A percentile compares a stretch with the other conserved stretches of the same genome.
Evolutionary conservation across 495 filamentous ascomycete genomes (phyloP).

Genomic region (Talaromyces stipitatus): DNA sequence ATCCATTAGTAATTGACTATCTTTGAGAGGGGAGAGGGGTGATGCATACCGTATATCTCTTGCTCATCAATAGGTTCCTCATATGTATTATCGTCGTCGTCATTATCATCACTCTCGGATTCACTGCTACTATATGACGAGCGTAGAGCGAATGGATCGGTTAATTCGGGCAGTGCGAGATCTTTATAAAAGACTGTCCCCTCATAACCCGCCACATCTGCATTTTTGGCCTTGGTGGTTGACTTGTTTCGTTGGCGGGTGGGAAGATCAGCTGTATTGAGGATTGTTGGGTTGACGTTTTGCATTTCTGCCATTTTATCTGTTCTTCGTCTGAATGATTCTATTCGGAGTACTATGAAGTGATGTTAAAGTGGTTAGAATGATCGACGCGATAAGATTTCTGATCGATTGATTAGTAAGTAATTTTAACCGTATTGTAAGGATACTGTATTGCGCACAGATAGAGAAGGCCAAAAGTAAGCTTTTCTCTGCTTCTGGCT

Average conservation of each 20-base stretch:
- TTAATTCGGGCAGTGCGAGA: conserved; percentile 38
- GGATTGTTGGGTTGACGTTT: conserved; percentile 91
- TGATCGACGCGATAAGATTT: conserved; percentile 2
- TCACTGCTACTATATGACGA: conserved; percentile 11
- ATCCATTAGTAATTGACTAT: conserved; percentile 3
- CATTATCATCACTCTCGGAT: conserved; percentile 27
- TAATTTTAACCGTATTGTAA: neutral
- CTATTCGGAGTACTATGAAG: neutral
- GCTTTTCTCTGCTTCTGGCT: neutral
- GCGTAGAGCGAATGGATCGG: conserved; percentile 44
- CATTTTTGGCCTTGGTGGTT: conserved; percentile 13
- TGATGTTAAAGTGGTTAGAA: neutral
- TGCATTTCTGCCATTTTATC: conserved; percentile 49
- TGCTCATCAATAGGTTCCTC: conserved; percentile 89
- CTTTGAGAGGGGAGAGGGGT: neutral
- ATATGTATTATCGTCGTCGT: conserved; percentile 49
- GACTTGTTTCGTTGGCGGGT: conserved; percentile 55
- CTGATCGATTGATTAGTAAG: neutral
- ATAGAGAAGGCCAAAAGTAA: neutral
- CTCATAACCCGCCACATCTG: neutral
- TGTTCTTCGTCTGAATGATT: neutral
- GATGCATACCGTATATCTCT: conserved; percentile 77
- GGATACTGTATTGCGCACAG: neutral
- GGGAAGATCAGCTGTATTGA: conserved; percentile 87
- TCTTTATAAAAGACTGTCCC: conserved; percentile 35